Evolutionary conservation across 805 yeast species (phyloP).

Genomic region (Candida pini): DNA sequence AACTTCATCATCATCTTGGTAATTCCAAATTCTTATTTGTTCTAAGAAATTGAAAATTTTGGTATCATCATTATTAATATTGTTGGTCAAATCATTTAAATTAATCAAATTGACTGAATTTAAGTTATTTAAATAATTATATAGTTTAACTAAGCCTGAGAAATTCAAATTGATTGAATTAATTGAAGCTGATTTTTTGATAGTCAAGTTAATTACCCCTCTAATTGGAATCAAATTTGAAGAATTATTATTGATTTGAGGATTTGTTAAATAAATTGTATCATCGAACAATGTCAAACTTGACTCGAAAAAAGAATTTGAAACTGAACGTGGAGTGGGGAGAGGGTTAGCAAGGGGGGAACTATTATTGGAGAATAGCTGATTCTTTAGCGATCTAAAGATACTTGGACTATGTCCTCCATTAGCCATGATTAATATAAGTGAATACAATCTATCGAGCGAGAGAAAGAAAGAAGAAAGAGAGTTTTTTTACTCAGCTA

Average conservation of each 20-base stretch:
- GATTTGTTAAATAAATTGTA: slow-evolving; percentile 8
- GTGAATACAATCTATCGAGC: too few species aligned
- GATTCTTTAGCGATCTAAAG: too few species aligned
- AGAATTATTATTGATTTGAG: background rate
- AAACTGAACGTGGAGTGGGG: background rate
- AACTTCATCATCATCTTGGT: slow-evolving; percentile 3
- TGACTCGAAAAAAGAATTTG: slow-evolving; percentile 1
- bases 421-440: too few species aligned
- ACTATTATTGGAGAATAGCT: too few species aligned
- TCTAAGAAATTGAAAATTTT: slow-evolving; percentile 4
- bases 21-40: slow-evolving; percentile 5
- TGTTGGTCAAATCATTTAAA: background rate
- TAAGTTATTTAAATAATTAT: too few species aligned
- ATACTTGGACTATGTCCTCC: too few species aligned
- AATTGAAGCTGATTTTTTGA: slow-evolving; percentile 13
- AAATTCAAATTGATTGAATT: slow-evolving; percentile 10
- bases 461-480: too few species aligned
- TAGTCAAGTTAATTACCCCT: slow-evolving; percentile 15
- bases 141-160: too few species aligned
- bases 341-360: too few species aligned
- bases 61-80: too few species aligned
- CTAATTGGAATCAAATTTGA: slow-evolving; percentile 20
- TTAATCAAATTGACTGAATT: too few species aligned
- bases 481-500: too few species aligned
- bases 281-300: slow-evolving; percentile 9